Conservation (phyloP, 2,329 filamentous ascomycete species). For the Aschersonia sp. region DNA sequence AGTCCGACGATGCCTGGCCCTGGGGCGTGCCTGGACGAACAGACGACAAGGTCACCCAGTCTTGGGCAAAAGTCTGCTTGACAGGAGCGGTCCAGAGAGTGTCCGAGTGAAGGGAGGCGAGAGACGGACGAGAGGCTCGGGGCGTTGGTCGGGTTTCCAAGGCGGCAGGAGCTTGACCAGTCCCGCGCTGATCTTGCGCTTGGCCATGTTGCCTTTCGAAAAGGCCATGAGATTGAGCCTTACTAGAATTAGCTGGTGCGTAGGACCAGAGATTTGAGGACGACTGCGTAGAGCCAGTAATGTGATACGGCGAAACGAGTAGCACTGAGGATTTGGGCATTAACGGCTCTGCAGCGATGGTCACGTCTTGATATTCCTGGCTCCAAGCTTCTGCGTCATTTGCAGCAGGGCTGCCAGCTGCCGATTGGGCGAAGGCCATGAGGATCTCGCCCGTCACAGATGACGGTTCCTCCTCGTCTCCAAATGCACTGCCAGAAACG, state of each 20-base stretch:
- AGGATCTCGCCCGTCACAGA: background rate
- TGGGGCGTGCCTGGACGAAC: slow-evolving; percentile 3
- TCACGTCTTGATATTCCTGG: too few species aligned
- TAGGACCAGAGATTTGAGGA: background rate
- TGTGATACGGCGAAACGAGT: background rate
- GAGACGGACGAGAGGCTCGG: background rate
- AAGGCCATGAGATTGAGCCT: background rate
- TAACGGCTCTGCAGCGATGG: background rate
- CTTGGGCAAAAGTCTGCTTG: slow-evolving; percentile 1
- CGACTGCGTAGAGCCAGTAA: background rate
- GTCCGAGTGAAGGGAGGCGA: slow-evolving; percentile 1
- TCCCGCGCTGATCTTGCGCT: background rate
- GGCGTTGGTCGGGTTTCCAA: slow-evolving; percentile 1
- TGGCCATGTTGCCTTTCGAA: background rate
- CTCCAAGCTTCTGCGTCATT: background rate
- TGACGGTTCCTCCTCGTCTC: background rate
- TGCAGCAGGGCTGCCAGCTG: background rate
- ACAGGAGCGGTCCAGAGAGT: slow-evolving; percentile 3
- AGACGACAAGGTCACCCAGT: slow-evolving; percentile 5
- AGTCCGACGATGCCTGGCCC: slow-evolving; percentile 1
- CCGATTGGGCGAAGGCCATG: background rate
- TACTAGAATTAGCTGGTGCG: background rate
- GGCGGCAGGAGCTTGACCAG: background rate
- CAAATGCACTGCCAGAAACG: slow-evolving; percentile 3
- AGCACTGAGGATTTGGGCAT: background rate